A percentile compares a stretch with the other conserved stretches of the same genome.
Conservation (phyloP, 345 rosid species). For the Pseudoturritis turrita region DNA sequence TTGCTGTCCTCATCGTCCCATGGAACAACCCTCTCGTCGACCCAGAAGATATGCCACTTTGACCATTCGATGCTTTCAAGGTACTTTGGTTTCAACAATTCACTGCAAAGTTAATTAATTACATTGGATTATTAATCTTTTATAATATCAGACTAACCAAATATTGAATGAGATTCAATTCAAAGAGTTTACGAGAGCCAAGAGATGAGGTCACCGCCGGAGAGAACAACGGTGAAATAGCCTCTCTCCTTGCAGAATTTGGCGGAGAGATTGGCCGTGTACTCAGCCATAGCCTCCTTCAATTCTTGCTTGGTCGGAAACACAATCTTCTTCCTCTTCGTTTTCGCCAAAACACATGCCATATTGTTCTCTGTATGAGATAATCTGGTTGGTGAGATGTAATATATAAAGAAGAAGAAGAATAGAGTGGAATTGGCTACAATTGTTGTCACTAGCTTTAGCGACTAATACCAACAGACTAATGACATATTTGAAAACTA, state of each 20-base stretch:
- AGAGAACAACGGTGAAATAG: constrained; percentile 62
- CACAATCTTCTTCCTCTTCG: neutral
- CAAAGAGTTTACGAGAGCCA: constrained; percentile 45
- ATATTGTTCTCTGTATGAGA: neutral
- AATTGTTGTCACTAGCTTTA: too few species aligned
- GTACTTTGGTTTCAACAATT: constrained; percentile 44
- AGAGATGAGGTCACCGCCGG: constrained; percentile 71
- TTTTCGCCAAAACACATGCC: neutral
- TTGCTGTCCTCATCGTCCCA: constrained; percentile 74
- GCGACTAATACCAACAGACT: too few species aligned
- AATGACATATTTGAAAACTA: too few species aligned
- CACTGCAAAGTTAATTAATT: constrained; percentile 32
- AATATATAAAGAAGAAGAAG: neutral
- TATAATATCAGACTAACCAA: neutral
- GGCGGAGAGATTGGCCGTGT: constrained; percentile 54
- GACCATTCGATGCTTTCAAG: constrained; percentile 67
- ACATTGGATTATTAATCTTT: neutral
- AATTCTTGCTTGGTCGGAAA: constrained; percentile 22
- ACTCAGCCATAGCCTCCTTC: constrained; percentile 52
- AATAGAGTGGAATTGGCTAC: too few species aligned
- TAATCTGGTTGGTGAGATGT: neutral
- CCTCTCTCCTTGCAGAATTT: constrained; percentile 52
- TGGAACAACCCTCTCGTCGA: constrained; percentile 86
- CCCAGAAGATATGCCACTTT: constrained; percentile 90
- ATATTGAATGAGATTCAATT: neutral